Conservation (phyloP, 1,139 yeast genomes). For the Lodderomyces margitis region DNA sequence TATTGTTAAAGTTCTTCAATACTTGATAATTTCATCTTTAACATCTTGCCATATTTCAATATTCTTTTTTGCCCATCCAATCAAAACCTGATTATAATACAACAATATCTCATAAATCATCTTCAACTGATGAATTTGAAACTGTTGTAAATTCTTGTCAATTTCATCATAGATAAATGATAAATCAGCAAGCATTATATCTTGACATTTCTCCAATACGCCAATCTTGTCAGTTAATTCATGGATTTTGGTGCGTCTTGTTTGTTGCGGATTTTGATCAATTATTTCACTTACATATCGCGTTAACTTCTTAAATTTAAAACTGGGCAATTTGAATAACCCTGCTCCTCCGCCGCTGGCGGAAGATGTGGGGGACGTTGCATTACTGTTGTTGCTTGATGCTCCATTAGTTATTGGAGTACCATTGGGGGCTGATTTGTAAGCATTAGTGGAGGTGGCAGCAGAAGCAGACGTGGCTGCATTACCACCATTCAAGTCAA, state of each 20-base stretch:
- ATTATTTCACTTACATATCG: conserved; percentile 67
- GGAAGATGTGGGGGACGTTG: conserved; percentile 1
- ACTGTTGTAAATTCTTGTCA: conserved; percentile 47
- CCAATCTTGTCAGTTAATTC: conserved; percentile 52
- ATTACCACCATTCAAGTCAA: not conserved
- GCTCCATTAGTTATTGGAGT: not conserved
- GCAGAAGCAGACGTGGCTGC: too few species aligned
- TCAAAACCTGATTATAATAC: conserved; percentile 56
- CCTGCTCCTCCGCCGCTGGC: not conserved
- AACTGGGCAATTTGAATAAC: conserved; percentile 9
- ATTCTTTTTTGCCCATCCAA: conserved; percentile 71
- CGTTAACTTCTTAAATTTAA: conserved; percentile 47
- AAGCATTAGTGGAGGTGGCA: not conserved
- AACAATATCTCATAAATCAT: conserved; percentile 40
- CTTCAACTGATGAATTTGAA: conserved; percentile 50
- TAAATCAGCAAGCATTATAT: conserved; percentile 56
- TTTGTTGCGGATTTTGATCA: conserved; percentile 68
- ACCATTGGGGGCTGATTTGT: not conserved
- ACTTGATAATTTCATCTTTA: conserved; percentile 33
- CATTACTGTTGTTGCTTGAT: not conserved
- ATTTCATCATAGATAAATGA: conserved; percentile 52
- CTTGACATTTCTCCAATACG: conserved; percentile 55
- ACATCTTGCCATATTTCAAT: conserved; percentile 75
- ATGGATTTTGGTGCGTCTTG: conserved; percentile 56
- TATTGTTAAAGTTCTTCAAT: too few species aligned